Percentiles rank a stretch among this genome's conserved stretches.
phyloP scores from a whole-genome alignment of 2,329 filamentous ascomycete species.

The Dendryphion nanum region DNA sequence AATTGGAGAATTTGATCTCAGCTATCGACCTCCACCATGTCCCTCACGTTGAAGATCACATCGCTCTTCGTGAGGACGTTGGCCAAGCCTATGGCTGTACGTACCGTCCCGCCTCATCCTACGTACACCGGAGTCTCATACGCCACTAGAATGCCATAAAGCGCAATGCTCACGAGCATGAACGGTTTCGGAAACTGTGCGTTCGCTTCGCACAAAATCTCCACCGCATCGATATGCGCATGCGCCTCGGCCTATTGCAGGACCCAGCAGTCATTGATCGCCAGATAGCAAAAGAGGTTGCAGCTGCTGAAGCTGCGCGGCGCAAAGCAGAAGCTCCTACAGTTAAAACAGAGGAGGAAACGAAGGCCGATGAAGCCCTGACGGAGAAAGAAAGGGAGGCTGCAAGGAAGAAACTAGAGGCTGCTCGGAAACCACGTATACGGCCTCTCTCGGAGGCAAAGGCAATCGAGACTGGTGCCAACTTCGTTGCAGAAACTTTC shows the following conservation, averaged over 20 bases:
- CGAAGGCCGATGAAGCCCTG: constrained; percentile 55
- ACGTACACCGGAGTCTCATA: not conserved
- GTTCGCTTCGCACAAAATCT: constrained; percentile 62
- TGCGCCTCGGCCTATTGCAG: constrained; percentile 64
- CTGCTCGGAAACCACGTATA: constrained; percentile 52
- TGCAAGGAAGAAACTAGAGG: constrained; percentile 43
- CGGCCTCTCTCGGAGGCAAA: constrained; percentile 65
- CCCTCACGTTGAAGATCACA: constrained; percentile 64
- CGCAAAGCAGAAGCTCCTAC: constrained; percentile 53
- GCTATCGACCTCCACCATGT: constrained; percentile 57
- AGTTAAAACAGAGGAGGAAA: constrained; percentile 61
- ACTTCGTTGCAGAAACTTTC: constrained; percentile 67
- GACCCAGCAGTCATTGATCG: constrained; percentile 57
- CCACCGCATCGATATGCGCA: constrained; percentile 66
- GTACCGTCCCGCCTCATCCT: constrained; percentile 18
- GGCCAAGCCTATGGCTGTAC: constrained; percentile 67
- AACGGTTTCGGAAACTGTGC: constrained; percentile 62
- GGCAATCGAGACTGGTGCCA: constrained; percentile 67
- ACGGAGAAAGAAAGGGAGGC: constrained; percentile 48
- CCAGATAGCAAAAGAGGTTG: constrained; percentile 53
- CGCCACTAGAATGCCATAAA: constrained; percentile 62
- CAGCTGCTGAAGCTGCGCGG: constrained; percentile 55
- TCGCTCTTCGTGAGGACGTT: constrained; percentile 64
- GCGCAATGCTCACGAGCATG: constrained; percentile 66
- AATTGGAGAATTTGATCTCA: no score